Base-by-base conservation (phyloP, 139 green algal species). In the Picochlorum sp. region DNA sequence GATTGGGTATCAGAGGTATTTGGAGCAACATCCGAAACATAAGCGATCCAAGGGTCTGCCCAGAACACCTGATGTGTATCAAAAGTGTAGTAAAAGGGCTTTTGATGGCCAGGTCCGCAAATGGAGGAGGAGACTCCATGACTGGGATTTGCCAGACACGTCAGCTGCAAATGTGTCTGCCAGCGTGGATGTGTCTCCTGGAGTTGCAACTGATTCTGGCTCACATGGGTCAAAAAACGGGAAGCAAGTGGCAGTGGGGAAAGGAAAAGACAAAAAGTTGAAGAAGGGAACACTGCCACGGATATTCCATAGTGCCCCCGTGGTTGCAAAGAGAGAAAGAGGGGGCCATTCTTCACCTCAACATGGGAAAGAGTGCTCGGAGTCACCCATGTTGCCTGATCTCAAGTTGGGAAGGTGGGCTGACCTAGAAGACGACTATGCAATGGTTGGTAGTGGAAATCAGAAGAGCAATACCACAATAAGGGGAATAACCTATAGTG, bases 1-100 rank as follows among this genome's bases (percentile, higher is more conserved):
- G 3, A 57, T 90, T 10, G 89, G 81, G 1, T 96, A 96, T 65
- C 71, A 85, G 63, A 62, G 70, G 3, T 96, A 96, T 72, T 16
- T 83, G 3, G 15, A 83, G 52, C 49, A 67, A 4, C 72, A 92
- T 8, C 84, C 89, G 20, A 83, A 69, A 20, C 20, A 59, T 30
- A 59, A 32, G 26, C 23, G 51, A 32, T n/a, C 20, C 15, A 59
- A 32, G 26, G 26, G 21, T 9, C 59, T 89, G 65, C 79, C 83
- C 3, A 30, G 50, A 4, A 90, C 83, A 4, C 83, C 83, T 10
- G 79, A 89, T 26, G 71, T 83, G 11, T 60, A 74, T n/a, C 62
- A 78, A 28, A 77, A 80, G 37, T 81, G 72, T 72, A 79, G 69
- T 70, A 83, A 83, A 63, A 70, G 77, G 8, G 66, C 66, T 9